Conservation (phyloP, 2,329 filamentous ascomycete genomes). For the Ophiocordyceps camponoti-rufipedis region DNA sequence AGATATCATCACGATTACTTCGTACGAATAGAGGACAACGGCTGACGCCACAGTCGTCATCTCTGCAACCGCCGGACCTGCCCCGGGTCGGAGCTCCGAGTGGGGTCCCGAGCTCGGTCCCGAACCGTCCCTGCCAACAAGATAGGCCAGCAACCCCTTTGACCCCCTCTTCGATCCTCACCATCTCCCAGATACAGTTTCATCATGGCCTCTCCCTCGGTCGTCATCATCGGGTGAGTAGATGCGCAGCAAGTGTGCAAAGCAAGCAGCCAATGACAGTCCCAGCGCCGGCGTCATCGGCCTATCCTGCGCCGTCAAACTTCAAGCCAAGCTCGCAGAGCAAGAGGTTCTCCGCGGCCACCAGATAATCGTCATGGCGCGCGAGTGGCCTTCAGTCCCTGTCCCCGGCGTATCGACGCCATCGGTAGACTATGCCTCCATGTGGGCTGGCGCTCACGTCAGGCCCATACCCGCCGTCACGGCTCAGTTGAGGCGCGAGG, state of each 20-base stretch:
- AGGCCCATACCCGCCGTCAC: conserved; percentile 25
- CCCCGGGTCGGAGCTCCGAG: not conserved
- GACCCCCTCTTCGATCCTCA: not conserved
- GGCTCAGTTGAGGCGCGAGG: conserved; percentile 13
- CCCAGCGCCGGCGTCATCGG: conserved; percentile 34
- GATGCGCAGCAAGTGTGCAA: too few species aligned
- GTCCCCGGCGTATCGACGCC: conserved; percentile 13
- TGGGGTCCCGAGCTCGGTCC: not conserved
- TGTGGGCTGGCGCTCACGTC: conserved; percentile 37
- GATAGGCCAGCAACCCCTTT: too few species aligned
- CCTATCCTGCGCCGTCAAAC: conserved; percentile 26
- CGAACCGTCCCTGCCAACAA: too few species aligned
- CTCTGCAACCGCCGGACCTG: not conserved
- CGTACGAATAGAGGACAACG: not conserved
- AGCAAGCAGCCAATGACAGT: not conserved
- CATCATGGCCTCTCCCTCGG: not conserved
- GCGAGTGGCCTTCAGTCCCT: conserved; percentile 15
- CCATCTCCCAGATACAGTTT: not conserved
- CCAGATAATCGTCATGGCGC: conserved; percentile 7
- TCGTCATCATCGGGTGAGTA: not conserved
- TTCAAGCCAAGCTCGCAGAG: conserved; percentile 14
- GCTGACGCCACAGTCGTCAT: not conserved
- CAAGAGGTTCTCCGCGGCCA: not conserved
- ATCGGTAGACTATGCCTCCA: conserved; percentile 30
- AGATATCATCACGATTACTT: too few species aligned